phyloP scores from a whole-genome alignment of 2,329 filamentous ascomycete species.

The Teratosphaeria destructans region DNA sequence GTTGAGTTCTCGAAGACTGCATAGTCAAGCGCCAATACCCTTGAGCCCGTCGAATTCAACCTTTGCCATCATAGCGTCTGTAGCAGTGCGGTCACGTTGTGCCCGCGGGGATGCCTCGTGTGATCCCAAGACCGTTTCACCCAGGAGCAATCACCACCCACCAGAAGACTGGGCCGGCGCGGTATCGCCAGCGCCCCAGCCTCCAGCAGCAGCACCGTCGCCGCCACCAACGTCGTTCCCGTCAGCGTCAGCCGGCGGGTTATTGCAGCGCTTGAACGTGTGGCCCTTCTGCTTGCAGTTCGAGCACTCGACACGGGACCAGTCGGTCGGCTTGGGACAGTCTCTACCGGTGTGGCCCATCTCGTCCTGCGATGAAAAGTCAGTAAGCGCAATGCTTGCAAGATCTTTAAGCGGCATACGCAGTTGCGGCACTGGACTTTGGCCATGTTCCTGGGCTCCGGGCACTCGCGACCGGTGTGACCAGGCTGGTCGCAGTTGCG shows the following conservation, averaged over 20 bases:
- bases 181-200: background rate
- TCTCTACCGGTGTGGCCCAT: conserved; percentile 12
- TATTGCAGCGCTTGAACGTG: conserved; percentile 18
- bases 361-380: conserved; percentile 17
- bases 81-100: background rate
- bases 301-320: conserved; percentile 37
- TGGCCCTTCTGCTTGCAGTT: conserved; percentile 30
- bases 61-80: background rate
- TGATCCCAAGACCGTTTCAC: background rate
- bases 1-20: background rate
- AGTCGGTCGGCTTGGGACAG: conserved; percentile 21
- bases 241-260: conserved; percentile 6
- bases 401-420: background rate
- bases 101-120: background rate
- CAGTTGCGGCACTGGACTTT: conserved; percentile 40
- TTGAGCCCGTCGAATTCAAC: background rate
- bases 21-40: background rate
- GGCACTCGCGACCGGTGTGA: conserved; percentile 55
- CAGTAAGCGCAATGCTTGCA: background rate
- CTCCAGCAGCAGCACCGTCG: background rate
- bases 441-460: conserved; percentile 45
- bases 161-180: background rate
- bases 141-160: background rate
- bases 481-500: conserved; percentile 36
- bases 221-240: conserved; percentile 4